Conservation (phyloP, 1,284 basidiomycete genomes). For the Erythrobasidium hasegawianum region DNA sequence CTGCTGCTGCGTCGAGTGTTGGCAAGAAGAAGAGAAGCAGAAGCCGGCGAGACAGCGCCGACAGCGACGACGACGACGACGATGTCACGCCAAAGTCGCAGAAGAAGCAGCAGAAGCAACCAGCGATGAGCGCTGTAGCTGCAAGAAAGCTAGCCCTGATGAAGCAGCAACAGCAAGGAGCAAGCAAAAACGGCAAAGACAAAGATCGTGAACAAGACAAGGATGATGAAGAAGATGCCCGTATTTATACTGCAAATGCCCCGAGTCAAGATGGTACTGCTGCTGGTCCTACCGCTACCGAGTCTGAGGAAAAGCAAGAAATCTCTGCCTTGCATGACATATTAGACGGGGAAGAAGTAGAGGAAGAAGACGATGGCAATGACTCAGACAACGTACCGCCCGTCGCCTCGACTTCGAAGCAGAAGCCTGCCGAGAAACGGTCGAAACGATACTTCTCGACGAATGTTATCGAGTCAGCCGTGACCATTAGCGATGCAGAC, state of each 20-base stretch:
- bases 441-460: not conserved
- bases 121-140: constrained; percentile 25
- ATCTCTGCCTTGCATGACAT: not conserved
- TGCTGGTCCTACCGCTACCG: not conserved
- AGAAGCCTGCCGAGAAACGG: not conserved
- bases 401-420: not conserved
- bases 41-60: not conserved
- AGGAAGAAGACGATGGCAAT: not conserved
- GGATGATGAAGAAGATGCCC: not conserved
- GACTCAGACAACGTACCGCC: not conserved
- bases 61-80: not conserved
- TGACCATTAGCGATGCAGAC: not conserved
- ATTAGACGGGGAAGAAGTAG: not conserved
- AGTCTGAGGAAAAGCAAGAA: not conserved
- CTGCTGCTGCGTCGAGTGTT: not conserved
- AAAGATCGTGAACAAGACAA: not conserved
- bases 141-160: constrained; percentile 22
- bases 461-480: not conserved
- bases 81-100: not conserved
- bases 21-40: constrained; percentile 22
- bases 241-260: not conserved
- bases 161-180: constrained; percentile 3
- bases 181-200: not conserved
- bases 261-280: not conserved
- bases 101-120: not conserved